Evolutionary conservation across 306 rosid genomes (phyloP).

Genomic region (Crotalaria pallida): DNA sequence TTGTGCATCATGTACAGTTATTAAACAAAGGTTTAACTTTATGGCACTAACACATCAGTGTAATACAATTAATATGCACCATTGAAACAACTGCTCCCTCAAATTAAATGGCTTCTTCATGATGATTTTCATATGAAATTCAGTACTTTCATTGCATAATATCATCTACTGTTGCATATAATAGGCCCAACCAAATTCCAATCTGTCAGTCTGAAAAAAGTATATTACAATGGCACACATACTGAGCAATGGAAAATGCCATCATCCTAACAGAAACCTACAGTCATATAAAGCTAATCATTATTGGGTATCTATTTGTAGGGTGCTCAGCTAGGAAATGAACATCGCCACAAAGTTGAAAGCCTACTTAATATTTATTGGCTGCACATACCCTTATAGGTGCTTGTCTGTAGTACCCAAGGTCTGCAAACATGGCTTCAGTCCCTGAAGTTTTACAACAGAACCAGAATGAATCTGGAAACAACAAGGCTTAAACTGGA

Average conservation of each 20-base stretch:
- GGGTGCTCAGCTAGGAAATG: slow-evolving; percentile 13
- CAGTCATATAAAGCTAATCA: slow-evolving; percentile 5
- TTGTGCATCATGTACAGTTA: background rate
- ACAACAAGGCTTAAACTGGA: slow-evolving; percentile 6
- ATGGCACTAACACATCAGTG: background rate
- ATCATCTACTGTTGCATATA: slow-evolving; percentile 9
- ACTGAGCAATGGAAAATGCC: slow-evolving; percentile 3
- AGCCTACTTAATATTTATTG: slow-evolving; percentile 19
- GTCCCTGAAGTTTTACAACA: slow-evolving; percentile 55
- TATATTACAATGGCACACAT: slow-evolving; percentile 2
- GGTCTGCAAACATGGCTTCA: slow-evolving; percentile 80
- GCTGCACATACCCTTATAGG: slow-evolving; percentile 65
- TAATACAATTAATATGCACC: slow-evolving; percentile 20
- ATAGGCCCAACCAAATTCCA: slow-evolving; percentile 4
- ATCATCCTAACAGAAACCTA: slow-evolving; percentile 15
- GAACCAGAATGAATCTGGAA: slow-evolving; percentile 23
- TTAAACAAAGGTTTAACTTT: slow-evolving; percentile 10
- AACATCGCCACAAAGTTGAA: slow-evolving; percentile 17
- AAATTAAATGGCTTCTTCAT: slow-evolving; percentile 1
- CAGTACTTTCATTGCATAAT: slow-evolving; percentile 8
- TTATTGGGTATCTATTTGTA: background rate
- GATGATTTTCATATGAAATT: background rate
- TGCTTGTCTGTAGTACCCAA: slow-evolving; percentile 57
- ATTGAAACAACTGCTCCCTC: slow-evolving; percentile 8
- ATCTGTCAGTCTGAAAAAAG: slow-evolving; percentile 10